Percentiles rank a stretch among this genome's conserved stretches.
Evolutionary conservation across 2,329 filamentous ascomycete genomes (phyloP).

Genomic region (Rutstroemia sp.): DNA sequence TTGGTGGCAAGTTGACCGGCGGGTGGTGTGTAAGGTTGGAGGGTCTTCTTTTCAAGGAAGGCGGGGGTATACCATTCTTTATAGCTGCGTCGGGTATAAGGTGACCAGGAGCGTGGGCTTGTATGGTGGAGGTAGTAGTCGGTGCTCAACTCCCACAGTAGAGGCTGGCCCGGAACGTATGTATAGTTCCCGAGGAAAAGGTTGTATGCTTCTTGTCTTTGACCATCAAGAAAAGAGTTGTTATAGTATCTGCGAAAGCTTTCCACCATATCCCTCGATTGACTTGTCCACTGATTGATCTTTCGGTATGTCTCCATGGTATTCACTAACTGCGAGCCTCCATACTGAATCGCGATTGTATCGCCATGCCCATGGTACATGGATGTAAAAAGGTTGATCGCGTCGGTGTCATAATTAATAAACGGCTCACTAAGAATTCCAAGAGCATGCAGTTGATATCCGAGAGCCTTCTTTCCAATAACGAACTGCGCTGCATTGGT

Average conservation of each 20-base stretch:
- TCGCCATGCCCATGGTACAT: conserved; percentile 99
- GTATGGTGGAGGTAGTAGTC: conserved; percentile 96
- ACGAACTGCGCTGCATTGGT: conserved; percentile 98
- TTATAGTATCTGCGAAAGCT: conserved; percentile 99
- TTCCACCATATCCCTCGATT: conserved; percentile 97
- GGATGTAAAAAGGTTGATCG: conserved; percentile 90
- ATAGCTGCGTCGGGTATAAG: conserved; percentile 60
- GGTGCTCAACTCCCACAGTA: conserved; percentile 92
- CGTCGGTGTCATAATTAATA: conserved; percentile 91
- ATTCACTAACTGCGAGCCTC: conserved; percentile 94
- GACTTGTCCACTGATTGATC: conserved; percentile 97
- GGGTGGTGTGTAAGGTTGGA: conserved; percentile 19
- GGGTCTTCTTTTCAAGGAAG: conserved; percentile 53
- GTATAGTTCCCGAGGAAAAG: conserved; percentile 95
- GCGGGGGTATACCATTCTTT: conserved; percentile 81
- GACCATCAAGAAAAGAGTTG: conserved; percentile 96
- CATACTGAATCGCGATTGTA: conserved; percentile 95
- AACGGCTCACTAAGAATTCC: conserved; percentile 74
- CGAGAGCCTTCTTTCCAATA: conserved; percentile 88
- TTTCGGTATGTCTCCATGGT: conserved; percentile 99
- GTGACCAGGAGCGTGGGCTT: conserved; percentile 67
- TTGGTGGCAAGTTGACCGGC: conserved; percentile 17
- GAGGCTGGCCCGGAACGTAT: conserved; percentile 77
- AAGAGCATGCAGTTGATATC: conserved; percentile 84
- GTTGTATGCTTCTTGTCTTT: conserved; percentile 96